These are phyloP conservation scores for Ogataea paraovalis DNA, from an alignment of 805 yeast genomes.

Conservation along the genomic window DNA sequence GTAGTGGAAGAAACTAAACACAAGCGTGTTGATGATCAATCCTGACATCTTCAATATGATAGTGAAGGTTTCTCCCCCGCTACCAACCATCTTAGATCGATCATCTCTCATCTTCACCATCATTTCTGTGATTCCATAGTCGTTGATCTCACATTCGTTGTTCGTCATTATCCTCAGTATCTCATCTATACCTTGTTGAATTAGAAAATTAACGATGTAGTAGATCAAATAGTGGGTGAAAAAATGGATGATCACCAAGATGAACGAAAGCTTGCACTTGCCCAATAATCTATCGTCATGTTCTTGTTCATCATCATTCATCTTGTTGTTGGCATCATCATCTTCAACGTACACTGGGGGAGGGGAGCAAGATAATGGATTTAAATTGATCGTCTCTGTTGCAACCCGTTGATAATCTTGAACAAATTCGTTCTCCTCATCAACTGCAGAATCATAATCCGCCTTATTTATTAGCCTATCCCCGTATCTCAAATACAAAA, in stretches of 20 bases:
- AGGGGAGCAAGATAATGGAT: background rate
- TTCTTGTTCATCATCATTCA: background rate
- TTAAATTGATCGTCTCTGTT: constrained; percentile 2
- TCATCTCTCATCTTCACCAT: background rate
- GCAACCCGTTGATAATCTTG: constrained; percentile 6
- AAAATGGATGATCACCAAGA: constrained; percentile 15
- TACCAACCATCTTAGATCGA: constrained; percentile 4
- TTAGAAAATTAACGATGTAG: constrained; percentile 16
- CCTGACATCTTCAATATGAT: constrained; percentile 15
- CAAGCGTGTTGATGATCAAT: constrained; percentile 16
- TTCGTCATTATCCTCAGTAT: constrained; percentile 11
- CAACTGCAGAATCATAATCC: constrained; percentile 4
- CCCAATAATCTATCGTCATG: constrained; percentile 9
- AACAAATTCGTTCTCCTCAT: constrained; percentile 3
- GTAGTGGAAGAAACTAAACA: constrained; percentile 20
- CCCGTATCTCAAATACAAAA: constrained; percentile 11
- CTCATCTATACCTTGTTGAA: constrained; percentile 18
- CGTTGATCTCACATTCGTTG: constrained; percentile 15
- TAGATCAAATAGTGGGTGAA: constrained; percentile 18
- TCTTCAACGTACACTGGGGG: background rate
- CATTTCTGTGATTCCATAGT: constrained; percentile 6
- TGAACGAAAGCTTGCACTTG: constrained; percentile 15
- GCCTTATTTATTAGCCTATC: background rate
- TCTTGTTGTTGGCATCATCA: background rate
- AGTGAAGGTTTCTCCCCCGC: constrained; percentile 19